These are phyloP conservation scores for Coccomyxa sp. DNA, from an alignment of 139 green algal genomes.

Conservation along the genomic window DNA sequence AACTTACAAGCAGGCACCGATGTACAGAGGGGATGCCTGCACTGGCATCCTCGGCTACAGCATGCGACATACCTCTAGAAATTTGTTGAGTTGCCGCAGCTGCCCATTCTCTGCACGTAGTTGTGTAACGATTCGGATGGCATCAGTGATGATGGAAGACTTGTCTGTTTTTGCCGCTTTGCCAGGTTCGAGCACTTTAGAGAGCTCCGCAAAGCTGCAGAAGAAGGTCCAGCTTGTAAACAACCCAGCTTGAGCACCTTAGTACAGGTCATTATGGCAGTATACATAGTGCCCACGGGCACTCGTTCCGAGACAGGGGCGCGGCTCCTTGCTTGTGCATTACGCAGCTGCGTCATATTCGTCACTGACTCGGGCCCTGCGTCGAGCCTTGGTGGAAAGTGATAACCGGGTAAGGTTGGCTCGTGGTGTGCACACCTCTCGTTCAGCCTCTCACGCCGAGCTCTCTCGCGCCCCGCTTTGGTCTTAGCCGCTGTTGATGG, in stretches of 20 bases:
- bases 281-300: not conserved
- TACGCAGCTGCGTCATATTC: too few species aligned
- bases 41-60: too few species aligned
- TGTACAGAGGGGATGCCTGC: too few species aligned
- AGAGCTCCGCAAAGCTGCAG: slow-evolving; percentile 50
- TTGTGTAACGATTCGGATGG: slow-evolving; percentile 39
- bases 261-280: not conserved
- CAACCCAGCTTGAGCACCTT: not conserved
- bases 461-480: slow-evolving; percentile 43
- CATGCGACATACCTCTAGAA: slow-evolving; percentile 58
- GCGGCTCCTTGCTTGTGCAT: too few species aligned
- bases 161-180: slow-evolving; percentile 45
- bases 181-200: slow-evolving; percentile 38
- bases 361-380: too few species aligned
- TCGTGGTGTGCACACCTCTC: too few species aligned
- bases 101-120: slow-evolving; percentile 55
- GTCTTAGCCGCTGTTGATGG: slow-evolving; percentile 6
- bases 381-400: too few species aligned
- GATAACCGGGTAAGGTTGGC: too few species aligned
- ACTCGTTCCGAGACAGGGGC: not conserved
- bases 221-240: too few species aligned
- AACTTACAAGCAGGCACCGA: not conserved
- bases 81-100: slow-evolving; percentile 59
- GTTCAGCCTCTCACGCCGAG: slow-evolving; percentile 44
- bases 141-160: slow-evolving; percentile 45